phyloP scores from a whole-genome alignment of 2,329 filamentous ascomycete genomes.

The Claviceps africana region DNA sequence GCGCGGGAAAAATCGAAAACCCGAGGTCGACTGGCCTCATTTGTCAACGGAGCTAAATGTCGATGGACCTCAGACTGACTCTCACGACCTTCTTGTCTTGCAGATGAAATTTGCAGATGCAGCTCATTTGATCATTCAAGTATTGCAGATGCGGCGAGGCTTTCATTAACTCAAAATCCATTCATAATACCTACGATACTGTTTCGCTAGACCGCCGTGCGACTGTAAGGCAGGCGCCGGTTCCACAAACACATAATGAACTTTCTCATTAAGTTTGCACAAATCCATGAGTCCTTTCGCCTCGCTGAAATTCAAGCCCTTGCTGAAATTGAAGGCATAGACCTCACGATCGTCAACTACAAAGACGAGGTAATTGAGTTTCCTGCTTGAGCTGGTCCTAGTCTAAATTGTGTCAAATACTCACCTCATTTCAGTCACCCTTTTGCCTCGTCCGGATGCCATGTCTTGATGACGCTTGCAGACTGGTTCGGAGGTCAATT shows the following conservation, averaged over 20 bases:
- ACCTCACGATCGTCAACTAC: constrained; percentile 64
- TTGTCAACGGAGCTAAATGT: not conserved
- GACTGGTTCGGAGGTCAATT: constrained; percentile 62
- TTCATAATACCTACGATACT: not conserved
- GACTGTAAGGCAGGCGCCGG: not conserved
- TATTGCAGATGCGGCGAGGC: not conserved
- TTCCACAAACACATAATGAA: constrained; percentile 35
- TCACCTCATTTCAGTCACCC: constrained; percentile 49
- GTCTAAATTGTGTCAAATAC: constrained; percentile 1
- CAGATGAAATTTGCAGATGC: not conserved
- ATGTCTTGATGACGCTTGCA: constrained; percentile 48
- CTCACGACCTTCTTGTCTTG: not conserved
- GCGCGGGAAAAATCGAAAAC: not conserved
- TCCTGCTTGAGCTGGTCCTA: not conserved
- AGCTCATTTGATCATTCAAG: not conserved
- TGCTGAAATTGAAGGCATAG: constrained; percentile 51
- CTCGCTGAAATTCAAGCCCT: constrained; percentile 71
- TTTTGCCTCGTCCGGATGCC: constrained; percentile 66
- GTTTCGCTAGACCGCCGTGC: not conserved
- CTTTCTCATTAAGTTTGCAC: constrained; percentile 79
- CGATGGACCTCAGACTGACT: not conserved
- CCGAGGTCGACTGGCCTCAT: not conserved
- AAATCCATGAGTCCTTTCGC: constrained; percentile 84
- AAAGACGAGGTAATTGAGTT: constrained; percentile 47
- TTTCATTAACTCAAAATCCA: not conserved